These are phyloP conservation scores for Reticulomyxa filosa DNA, from an alignment of 78 protist species.

Conservation along the genomic window DNA sequence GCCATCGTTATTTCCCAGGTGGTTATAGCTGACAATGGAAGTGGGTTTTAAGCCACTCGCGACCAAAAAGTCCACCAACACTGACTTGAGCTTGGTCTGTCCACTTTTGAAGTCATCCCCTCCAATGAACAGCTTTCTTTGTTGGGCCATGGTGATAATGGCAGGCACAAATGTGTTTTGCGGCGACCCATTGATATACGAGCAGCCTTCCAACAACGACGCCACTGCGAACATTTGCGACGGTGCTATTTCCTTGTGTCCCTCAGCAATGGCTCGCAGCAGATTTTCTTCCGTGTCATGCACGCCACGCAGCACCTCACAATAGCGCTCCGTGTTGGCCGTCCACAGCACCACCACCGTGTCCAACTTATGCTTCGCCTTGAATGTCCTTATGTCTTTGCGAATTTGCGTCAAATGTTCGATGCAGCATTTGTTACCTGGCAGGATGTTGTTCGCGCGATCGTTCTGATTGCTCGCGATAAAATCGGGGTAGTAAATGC, in stretches of 20 bases:
- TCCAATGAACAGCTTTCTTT: slow-evolving; percentile 47
- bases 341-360: slow-evolving; percentile 84
- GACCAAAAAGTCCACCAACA: slow-evolving; percentile 90
- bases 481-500: slow-evolving; percentile 84
- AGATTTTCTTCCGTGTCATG: slow-evolving; percentile 78
- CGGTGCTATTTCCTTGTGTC: slow-evolving; percentile 60
- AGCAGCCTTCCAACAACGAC: slow-evolving; percentile 61
- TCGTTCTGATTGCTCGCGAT: slow-evolving; percentile 94
- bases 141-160: slow-evolving; percentile 68
- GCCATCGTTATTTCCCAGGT: slow-evolving; percentile 99
- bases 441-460: slow-evolving; percentile 82
- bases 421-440: slow-evolving; percentile 23
- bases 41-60: slow-evolving; percentile 82
- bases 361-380: slow-evolving; percentile 56
- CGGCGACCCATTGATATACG: slow-evolving; percentile 91
- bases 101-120: slow-evolving; percentile 99
- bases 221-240: slow-evolving; percentile 90
- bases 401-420: slow-evolving; percentile 72
- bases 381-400: slow-evolving; percentile 81
- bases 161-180: slow-evolving; percentile 96
- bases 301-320: slow-evolving; percentile 54
- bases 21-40: slow-evolving; percentile 92
- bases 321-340: slow-evolving; percentile 94
- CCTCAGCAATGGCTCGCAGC: slow-evolving; percentile 28
- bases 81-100: slow-evolving; percentile 95